phyloP scores from a whole-genome alignment of 1,284 basidiomycete genomes.

The Cryptococcus sp. region DNA sequence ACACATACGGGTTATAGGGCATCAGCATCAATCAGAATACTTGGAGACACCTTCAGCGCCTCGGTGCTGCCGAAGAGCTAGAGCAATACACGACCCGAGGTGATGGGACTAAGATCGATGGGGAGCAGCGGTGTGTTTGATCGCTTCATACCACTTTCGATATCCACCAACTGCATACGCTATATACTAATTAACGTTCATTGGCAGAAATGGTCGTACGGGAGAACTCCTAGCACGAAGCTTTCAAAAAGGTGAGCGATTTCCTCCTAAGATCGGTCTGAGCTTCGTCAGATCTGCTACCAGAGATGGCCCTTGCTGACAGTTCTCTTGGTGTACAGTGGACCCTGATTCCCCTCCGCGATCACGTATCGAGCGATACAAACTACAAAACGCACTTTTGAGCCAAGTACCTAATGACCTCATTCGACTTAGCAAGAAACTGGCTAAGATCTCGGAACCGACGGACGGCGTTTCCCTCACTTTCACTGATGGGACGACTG shows the following conservation, averaged over 20 bases:
- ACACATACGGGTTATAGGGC: conserved; percentile 15
- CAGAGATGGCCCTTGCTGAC: background rate
- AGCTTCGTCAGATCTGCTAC: background rate
- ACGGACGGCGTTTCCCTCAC: conserved; percentile 17
- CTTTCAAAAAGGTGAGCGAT: conserved; percentile 18
- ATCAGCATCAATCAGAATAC: conserved; percentile 42
- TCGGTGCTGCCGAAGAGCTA: conserved; percentile 29
- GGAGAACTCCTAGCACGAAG: conserved; percentile 20
- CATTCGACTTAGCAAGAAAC: conserved; percentile 31
- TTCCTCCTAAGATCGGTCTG: background rate
- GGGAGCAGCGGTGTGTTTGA: conserved; percentile 16
- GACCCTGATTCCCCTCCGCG: conserved; percentile 22
- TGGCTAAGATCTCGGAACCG: conserved; percentile 17
- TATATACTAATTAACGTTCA: background rate
- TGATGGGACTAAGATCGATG: conserved; percentile 18
- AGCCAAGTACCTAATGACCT: conserved; percentile 23
- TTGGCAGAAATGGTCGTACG: conserved; percentile 22
- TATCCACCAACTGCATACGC: background rate
- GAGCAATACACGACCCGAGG: conserved; percentile 22
- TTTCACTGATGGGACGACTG: conserved; percentile 26
- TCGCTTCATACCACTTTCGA: background rate
- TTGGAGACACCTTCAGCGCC: conserved; percentile 32
- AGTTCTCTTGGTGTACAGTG: conserved; percentile 1
- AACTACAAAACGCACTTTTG: conserved; percentile 34
- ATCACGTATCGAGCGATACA: conserved; percentile 32